Evolutionary conservation across 1,139 yeast genomes (phyloP), one percentile per base, ranked within the genome.

Genomic region (Saccharomycopsis hybrid): DNA sequence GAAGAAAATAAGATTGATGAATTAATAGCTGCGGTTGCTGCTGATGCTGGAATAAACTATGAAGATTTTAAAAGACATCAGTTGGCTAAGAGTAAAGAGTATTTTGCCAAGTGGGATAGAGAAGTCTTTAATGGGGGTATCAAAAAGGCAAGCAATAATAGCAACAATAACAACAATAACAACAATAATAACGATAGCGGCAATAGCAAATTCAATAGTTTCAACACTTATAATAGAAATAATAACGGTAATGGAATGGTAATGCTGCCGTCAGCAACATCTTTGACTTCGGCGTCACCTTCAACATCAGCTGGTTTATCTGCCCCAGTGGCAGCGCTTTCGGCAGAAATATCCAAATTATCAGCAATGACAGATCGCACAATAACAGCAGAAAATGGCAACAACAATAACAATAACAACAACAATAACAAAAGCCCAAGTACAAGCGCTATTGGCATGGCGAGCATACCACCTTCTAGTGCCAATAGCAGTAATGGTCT

Each of bases 21-120:
- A 8, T 44, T 52, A 25, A 41, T 50, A 11, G 42, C 39, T 9
- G 38, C 47, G 29, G 42, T 52, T 27, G 55, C 55, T 5, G 38
- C 5, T 11, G 55, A 52, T 46, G 53, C 55, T 7, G 53, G 51
- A 3, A 50, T 52, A 13, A 49, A 51, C n/a, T 52, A 47, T 31
- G 47, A 48, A 7, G 55, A 52, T 31, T 52, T 52, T 46, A 52
- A 47, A 25, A 47, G 40, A 29, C 50, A 55, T 5, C 53, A 52
- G 40, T 18, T 33, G 4, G 11, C 13, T 18, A 51, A 51, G 31
- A 42, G 39, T 18, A 46, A 48, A 39, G 54, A 51, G 5, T 44
- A 48, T 46, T 51, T 51, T 29, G 87, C 95, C 4, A 66, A 61
- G 0, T 90, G 95, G 92, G 78, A 82, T 56, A 64, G 69, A 5